Evolutionary conservation across 2,329 filamentous ascomycete genomes (phyloP), one percentile per base, ranked within the genome.

Genomic region (Incumbomyces delicatus): DNA sequence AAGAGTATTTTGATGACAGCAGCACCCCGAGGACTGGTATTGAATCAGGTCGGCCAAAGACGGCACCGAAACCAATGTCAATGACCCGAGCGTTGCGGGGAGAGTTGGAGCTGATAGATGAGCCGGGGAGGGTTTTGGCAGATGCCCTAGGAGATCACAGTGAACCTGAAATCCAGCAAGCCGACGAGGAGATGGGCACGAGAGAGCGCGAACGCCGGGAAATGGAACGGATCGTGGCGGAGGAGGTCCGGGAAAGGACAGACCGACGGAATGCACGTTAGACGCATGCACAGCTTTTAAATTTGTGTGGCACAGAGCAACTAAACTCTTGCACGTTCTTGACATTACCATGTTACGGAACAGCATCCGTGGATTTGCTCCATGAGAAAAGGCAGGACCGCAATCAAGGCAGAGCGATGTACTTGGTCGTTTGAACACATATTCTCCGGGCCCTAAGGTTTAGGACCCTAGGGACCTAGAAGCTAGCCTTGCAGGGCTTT

Each of bases 131-230:
- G 36, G 49, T 50, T 10, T 30, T 58, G 49, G 56, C 54, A 5
- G 56, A 58, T 45, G 56, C 56, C 2, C 36, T 58, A 27, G 56
- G 56, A 5, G 56, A 58, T 39, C 55, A 57, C 38, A 56, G 53
- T 44, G 56, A 58, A 42, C 49, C 52, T 7, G 53, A 56, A 33
- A 50, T 57, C 2, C 51, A 56, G 11, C 55, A 57, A 31, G 55
- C 50, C 16, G 55, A 58, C 36, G 41, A 52, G 29, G 53, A 56
- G 31, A 46, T 56, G 11, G 52, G 53, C 13, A 55, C 51, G 1
- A 53, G 51, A 29, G 46, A 50, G 18, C 46, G 50, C 17, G 53
- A 57, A 27, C 44, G 48, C n/a, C 22, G 29, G 18, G 56, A 58
- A 44, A 52, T 55, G 43, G 49, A 50, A 33, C 45, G 53, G 38